Conservation (phyloP, 2,329 filamentous ascomycete species). For the Fusarium clavum region DNA sequence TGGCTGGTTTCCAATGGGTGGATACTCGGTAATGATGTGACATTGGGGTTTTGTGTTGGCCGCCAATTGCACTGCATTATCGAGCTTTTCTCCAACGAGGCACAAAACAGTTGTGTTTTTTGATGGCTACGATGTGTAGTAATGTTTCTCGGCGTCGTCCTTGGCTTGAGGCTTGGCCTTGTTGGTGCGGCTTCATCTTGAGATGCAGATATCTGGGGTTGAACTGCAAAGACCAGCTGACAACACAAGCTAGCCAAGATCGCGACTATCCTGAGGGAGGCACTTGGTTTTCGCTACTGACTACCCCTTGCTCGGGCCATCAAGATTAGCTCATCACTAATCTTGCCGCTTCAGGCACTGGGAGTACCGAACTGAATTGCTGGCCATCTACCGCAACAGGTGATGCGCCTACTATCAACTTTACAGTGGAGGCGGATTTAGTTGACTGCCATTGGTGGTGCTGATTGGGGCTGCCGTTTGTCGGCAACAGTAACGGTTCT, state of each 20-base stretch:
- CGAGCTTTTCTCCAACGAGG: constrained; percentile 12
- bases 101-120: constrained; percentile 18
- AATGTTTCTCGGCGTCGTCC: constrained; percentile 17
- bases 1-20: constrained; percentile 41
- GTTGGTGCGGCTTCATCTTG: constrained; percentile 8
- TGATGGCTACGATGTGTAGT: constrained; percentile 12
- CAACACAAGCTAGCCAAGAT: constrained; percentile 9
- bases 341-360: constrained; percentile 26
- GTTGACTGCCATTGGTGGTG: constrained; percentile 29
- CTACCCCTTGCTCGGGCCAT: constrained; percentile 7
- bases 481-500: constrained; percentile 20
- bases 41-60: constrained; percentile 26
- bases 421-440: constrained; percentile 23
- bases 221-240: constrained; percentile 17
- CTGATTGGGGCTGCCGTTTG: constrained; percentile 23
- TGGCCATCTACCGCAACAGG: constrained; percentile 10
- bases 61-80: constrained; percentile 27
- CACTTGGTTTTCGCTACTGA: constrained; percentile 4
- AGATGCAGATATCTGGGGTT: constrained; percentile 17
- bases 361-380: constrained; percentile 18
- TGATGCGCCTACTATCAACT: constrained; percentile 19
- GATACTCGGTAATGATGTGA: constrained; percentile 31
- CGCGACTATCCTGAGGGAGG: constrained; percentile 6
- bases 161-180: constrained; percentile 3
- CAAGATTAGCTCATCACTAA: constrained; percentile 12